A percentile compares a stretch with the other conserved stretches of the same genome.
phyloP scores from a whole-genome alignment of 305 asterid genomes.

The Fraxinus baroniana region DNA sequence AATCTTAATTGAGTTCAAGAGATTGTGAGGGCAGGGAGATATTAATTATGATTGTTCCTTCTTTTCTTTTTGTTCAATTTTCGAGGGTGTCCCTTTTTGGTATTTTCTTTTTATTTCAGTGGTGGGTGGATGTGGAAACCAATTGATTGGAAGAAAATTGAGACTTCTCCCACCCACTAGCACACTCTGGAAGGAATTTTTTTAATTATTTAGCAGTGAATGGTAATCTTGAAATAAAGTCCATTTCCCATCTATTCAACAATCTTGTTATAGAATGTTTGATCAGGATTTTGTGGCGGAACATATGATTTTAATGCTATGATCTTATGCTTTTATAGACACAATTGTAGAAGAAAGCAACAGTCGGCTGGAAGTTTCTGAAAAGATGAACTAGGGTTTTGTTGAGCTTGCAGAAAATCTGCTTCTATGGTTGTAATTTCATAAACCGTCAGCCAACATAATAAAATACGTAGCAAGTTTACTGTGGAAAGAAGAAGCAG shows the following conservation, averaged over 20 bases:
- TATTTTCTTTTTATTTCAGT: background rate
- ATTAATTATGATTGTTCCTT: background rate
- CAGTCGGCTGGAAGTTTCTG: conserved; percentile 1
- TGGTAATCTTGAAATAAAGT: background rate
- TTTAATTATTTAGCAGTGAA: background rate
- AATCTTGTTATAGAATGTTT: background rate
- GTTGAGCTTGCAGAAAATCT: background rate
- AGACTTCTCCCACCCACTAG: background rate
- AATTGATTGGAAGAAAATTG: background rate
- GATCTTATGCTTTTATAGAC: background rate
- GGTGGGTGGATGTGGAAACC: background rate
- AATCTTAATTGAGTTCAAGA: background rate
- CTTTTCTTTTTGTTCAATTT: background rate
- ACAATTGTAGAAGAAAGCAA: background rate
- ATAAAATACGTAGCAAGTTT: background rate
- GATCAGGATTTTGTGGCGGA: background rate
- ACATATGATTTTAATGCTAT: background rate
- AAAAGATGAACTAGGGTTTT: background rate
- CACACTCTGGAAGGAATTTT: background rate
- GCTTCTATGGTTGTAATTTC: background rate
- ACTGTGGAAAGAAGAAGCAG: background rate
- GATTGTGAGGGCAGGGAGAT: background rate
- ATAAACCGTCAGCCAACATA: background rate
- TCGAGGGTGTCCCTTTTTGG: background rate
- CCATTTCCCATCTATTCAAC: background rate